Evolutionary conservation across 768 basidiomycete species (phyloP), one percentile per base, ranked within the genome.

Genomic region (Leccinum olivaceopallidum): DNA sequence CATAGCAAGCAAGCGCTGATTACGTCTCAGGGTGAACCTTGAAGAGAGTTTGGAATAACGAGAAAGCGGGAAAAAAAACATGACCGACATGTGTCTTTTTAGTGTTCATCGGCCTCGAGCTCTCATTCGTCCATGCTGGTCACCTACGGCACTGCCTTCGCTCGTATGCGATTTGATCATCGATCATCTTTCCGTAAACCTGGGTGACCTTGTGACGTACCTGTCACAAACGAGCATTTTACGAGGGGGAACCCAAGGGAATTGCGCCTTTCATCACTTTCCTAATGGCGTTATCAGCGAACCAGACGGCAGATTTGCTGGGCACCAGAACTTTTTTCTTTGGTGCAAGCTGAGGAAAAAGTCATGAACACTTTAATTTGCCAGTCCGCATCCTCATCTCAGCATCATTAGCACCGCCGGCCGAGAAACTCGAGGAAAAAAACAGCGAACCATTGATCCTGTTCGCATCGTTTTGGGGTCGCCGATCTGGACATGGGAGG

Each of bases 271-370:
- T 26, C 39, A 58, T 42, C 55, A 55, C 62, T 26, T 68, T 67
- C 67, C 61, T 58, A 56, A 63, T 61, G 63, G 61, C 59, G 58
- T 67, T 70, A 68, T 64, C 62, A 53, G 32, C 63, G 55, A 48
- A 44, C 60, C 53, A n/a, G 61, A 53, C 53, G 57, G 53, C 62
- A 60, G 60, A 58, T 66, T 49, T 59, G 42, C 60, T 22, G 50
- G 37, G 32, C 42, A 57, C 47, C 36, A 26, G 59, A 58, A 22
- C 48, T 24, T 8, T 24, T 48, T 55, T 62, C 24, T 53, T 44
- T 24, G 20, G 39, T 59, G 36, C 32, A 58, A 44, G 30, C 30
- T 32, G 10, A 44, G 42, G n/a, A n/a, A n/a, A n/a, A 44, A 10
- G 26, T 58, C 34, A 30, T 36, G 47, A 60, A 54, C 39, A 20